Conservation (phyloP, 345 rosid genomes). For the Lenwebbia sp. region DNA sequence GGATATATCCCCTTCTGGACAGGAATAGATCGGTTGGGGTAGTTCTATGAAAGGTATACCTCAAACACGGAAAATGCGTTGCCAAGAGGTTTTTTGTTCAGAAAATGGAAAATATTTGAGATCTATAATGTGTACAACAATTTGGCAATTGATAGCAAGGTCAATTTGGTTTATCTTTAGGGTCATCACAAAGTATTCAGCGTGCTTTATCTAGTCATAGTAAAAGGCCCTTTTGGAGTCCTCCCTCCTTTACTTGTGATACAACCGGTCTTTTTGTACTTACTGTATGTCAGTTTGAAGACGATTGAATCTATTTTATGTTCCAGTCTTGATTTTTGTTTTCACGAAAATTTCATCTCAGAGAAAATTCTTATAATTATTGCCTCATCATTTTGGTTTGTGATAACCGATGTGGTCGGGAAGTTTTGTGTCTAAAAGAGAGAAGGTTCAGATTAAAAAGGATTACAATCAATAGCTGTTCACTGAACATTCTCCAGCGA, state of each 20-base stretch:
- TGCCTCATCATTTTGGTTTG: not conserved
- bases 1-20: constrained; percentile 15
- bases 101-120: not conserved
- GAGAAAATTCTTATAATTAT: not conserved
- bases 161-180: not conserved
- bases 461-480: not conserved
- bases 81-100: not conserved
- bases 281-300: not conserved
- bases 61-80: not conserved
- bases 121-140: not conserved
- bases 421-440: not conserved
- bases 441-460: not conserved
- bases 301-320: not conserved
- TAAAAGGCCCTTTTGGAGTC: not conserved
- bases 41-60: constrained; percentile 1
- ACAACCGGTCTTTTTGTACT: not conserved
- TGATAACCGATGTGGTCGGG: not conserved
- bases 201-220: not conserved
- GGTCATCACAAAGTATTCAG: not conserved
- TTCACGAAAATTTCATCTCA: not conserved
- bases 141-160: not conserved
- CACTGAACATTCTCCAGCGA: not conserved
- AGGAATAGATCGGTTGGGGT: constrained; percentile 13
- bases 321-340: not conserved
- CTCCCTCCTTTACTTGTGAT: not conserved